Percentiles rank a stretch among this genome's conserved stretches.
phyloP scores from a whole-genome alignment of 169 alveolate species.

The Sarcocystis neurona region DNA sequence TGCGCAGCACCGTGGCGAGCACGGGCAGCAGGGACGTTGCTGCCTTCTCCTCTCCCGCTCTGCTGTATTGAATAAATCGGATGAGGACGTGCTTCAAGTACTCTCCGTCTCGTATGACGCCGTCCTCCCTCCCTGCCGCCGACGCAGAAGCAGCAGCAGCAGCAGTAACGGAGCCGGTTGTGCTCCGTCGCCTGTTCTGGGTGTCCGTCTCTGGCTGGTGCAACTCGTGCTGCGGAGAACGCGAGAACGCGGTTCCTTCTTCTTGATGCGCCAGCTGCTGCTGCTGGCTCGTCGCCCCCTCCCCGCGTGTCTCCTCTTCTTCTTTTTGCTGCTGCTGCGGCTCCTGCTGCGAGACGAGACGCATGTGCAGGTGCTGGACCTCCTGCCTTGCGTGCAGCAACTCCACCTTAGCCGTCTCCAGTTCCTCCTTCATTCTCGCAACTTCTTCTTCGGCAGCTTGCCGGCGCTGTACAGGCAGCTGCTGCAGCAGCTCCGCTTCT shows the following conservation, averaged over 20 bases:
- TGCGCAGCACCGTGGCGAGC: constrained; percentile 26
- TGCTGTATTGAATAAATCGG: constrained; percentile 5
- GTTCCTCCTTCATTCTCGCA: neutral
- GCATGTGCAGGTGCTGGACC: neutral
- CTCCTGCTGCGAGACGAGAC: neutral
- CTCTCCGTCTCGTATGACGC: constrained; percentile 11
- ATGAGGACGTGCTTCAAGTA: constrained; percentile 7
- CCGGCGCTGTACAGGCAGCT: neutral
- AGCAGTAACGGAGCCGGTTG: no score
- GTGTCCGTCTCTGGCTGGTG: neutral
- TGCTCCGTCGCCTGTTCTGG: neutral
- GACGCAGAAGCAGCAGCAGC: no score
- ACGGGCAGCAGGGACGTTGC: constrained; percentile 15
- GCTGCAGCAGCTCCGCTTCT: neutral
- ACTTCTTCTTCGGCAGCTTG: constrained; percentile 14
- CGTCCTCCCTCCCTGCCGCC: no score
- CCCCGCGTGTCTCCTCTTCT: neutral
- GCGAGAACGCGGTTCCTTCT: neutral
- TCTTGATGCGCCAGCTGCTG: neutral
- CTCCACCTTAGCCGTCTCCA: constrained; percentile 10
- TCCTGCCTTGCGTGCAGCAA: neutral
- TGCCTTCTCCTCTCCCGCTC: constrained; percentile 26
- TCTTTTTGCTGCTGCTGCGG: neutral
- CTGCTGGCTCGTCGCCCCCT: neutral
- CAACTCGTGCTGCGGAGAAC: neutral